These are phyloP conservation scores for Mycosphaerella sp. DNA, from an alignment of 2,329 filamentous ascomycete species.

Conservation along the genomic window DNA sequence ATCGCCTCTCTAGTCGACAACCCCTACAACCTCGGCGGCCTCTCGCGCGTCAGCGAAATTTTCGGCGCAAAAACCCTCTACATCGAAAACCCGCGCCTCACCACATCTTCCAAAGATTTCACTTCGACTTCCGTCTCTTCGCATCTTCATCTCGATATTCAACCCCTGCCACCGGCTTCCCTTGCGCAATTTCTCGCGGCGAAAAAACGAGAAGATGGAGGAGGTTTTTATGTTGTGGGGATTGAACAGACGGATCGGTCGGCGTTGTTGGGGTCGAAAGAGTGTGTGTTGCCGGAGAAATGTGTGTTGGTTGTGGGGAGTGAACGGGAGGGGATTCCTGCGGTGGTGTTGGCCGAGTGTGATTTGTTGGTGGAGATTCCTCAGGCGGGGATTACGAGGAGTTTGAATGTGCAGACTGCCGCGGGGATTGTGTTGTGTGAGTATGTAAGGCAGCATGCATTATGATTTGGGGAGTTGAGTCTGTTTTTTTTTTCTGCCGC, in stretches of 20 bases:
- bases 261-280: constrained; percentile 38
- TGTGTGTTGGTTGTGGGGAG: constrained; percentile 44
- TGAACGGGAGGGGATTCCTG: constrained; percentile 48
- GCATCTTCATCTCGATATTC: constrained; percentile 45
- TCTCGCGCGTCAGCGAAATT: constrained; percentile 47
- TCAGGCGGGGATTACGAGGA: constrained; percentile 48
- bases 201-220: constrained; percentile 43
- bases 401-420: constrained; percentile 51
- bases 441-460: constrained; percentile 39
- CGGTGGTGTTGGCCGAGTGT: constrained; percentile 42
- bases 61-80: constrained; percentile 45
- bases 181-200: constrained; percentile 25
- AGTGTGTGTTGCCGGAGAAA: constrained; percentile 31
- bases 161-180: constrained; percentile 24
- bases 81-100: constrained; percentile 38
- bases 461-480: too few species aligned
- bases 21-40: constrained; percentile 46
- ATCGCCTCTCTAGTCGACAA: constrained; percentile 47
- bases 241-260: constrained; percentile 50
- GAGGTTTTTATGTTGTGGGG: constrained; percentile 47
- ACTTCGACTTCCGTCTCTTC: constrained; percentile 45
- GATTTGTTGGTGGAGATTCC: constrained; percentile 49
- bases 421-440: constrained; percentile 48
- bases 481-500: background rate
- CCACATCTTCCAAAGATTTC: constrained; percentile 44